Evolutionary conservation across 2,329 filamentous ascomycete genomes (phyloP).

Genomic region (Volutella citrinella): DNA sequence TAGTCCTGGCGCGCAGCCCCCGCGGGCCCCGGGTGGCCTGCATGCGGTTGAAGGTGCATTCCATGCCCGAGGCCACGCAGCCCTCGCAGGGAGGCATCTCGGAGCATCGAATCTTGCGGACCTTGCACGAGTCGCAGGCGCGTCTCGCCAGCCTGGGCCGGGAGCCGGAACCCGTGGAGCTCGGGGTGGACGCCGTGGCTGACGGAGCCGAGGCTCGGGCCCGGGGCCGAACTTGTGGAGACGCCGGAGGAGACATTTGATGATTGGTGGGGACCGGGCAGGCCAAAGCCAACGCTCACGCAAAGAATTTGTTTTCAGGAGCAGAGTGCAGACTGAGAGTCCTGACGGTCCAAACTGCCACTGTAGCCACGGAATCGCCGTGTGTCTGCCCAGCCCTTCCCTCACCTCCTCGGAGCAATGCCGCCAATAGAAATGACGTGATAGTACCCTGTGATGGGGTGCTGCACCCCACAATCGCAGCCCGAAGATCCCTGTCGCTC

Average conservation of each 20-base stretch:
- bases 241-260: not conserved
- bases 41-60: conserved; percentile 47
- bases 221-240: conserved; percentile 1
- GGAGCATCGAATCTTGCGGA: conserved; percentile 50
- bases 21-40: conserved; percentile 45
- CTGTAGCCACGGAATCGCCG: too few species aligned
- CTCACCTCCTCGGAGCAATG: too few species aligned
- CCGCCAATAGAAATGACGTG: too few species aligned
- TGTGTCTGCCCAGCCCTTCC: too few species aligned
- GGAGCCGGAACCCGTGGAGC: conserved; percentile 9
- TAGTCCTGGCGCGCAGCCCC: conserved; percentile 42
- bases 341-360: too few species aligned
- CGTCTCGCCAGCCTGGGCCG: conserved; percentile 25
- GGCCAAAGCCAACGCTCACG: too few species aligned
- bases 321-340: too few species aligned
- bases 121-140: conserved; percentile 51
- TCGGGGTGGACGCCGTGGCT: conserved; percentile 16
- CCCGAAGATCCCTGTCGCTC: too few species aligned
- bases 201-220: conserved; percentile 4
- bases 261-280: too few species aligned
- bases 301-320: too few species aligned
- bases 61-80: conserved; percentile 41
- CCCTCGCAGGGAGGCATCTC: conserved; percentile 44
- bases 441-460: too few species aligned
- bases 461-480: too few species aligned